These are phyloP conservation scores for Penicillium sclerotiorum DNA, from an alignment of 2,329 filamentous ascomycete genomes.

Conservation along the genomic window DNA sequence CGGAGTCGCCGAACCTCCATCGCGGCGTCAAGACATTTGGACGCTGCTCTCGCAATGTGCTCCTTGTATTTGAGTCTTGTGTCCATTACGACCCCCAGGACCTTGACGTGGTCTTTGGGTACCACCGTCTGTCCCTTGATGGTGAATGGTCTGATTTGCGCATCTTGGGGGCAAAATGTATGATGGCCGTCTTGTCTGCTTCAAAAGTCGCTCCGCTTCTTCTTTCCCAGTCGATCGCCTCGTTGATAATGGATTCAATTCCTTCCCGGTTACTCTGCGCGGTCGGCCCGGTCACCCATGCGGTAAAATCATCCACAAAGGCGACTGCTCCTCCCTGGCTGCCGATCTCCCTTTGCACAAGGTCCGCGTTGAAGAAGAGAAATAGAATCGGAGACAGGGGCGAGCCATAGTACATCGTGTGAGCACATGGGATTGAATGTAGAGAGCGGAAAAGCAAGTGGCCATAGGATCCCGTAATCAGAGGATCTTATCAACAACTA, in stretches of 20 bases:
- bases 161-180: conserved; percentile 35
- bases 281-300: too few relatives aligned
- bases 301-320: background rate
- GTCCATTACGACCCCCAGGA: conserved; percentile 28
- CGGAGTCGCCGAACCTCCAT: conserved; percentile 20
- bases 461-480: too few relatives aligned
- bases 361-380: conserved; percentile 43
- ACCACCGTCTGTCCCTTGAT: conserved; percentile 23
- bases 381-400: conserved; percentile 43
- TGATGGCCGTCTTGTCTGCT: conserved; percentile 38
- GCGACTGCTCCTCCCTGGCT: conserved; percentile 22
- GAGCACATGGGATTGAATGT: too few relatives aligned
- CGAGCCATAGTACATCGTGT: too few relatives aligned
- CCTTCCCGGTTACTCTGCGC: conserved; percentile 14
- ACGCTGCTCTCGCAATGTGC: conserved; percentile 20
- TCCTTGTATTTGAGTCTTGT: conserved; percentile 29
- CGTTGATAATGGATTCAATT: conserved; percentile 19
- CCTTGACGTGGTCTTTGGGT: conserved; percentile 24
- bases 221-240: conserved; percentile 27
- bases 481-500: too few relatives aligned
- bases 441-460: too few relatives aligned
- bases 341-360: conserved; percentile 37
- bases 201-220: conserved; percentile 39
- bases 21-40: conserved; percentile 27
- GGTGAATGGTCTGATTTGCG: conserved; percentile 23